Evolutionary conservation across 345 rosid genomes (phyloP).

Genomic region (Arabis alpina): DNA sequence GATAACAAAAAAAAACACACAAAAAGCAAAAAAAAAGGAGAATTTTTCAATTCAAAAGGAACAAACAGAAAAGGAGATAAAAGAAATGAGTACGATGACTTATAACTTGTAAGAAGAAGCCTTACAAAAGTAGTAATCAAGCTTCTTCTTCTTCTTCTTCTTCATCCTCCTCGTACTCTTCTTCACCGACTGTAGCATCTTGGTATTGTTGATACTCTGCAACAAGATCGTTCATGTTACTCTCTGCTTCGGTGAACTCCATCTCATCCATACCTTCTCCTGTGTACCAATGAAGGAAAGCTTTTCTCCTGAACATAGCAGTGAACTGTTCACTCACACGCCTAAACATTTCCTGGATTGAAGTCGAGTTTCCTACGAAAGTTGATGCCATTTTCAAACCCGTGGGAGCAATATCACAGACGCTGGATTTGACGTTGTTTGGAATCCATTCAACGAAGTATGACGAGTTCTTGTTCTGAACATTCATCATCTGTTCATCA

Average conservation of each 20-base stretch:
- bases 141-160: constrained; percentile 42
- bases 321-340: constrained; percentile 45
- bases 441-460: constrained; percentile 48
- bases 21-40: constrained; percentile 31
- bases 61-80: constrained; percentile 27
- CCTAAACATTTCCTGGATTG: constrained; percentile 45
- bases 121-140: constrained; percentile 33
- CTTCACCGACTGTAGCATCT: constrained; percentile 46
- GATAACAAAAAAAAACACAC: constrained; percentile 21
- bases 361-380: constrained; percentile 44
- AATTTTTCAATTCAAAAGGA: constrained; percentile 26
- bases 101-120: constrained; percentile 20
- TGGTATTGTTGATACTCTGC: constrained; percentile 48
- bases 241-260: constrained; percentile 45
- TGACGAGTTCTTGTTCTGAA: constrained; percentile 44
- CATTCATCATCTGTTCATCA: constrained; percentile 46
- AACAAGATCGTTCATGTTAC: constrained; percentile 47
- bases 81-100: constrained; percentile 24
- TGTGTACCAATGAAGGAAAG: constrained; percentile 46
- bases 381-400: constrained; percentile 43
- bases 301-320: constrained; percentile 44
- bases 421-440: constrained; percentile 46
- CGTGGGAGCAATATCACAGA: constrained; percentile 46
- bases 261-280: constrained; percentile 46
- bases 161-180: constrained; percentile 40